phyloP scores from a whole-genome alignment of 2,329 filamentous ascomycete genomes.

The Teratosphaeria nubilosa region DNA sequence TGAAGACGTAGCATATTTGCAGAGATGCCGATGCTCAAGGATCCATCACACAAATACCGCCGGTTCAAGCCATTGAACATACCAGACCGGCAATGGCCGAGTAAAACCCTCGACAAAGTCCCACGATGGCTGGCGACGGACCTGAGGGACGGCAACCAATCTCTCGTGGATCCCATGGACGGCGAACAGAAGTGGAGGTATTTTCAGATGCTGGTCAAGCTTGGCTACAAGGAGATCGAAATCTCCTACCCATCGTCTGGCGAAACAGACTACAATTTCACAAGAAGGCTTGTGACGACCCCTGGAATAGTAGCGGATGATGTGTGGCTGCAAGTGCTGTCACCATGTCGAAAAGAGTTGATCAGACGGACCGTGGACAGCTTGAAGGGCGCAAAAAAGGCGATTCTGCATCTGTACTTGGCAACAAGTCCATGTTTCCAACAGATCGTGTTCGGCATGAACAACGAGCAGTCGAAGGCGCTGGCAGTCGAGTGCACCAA shows the following conservation, averaged over 20 bases:
- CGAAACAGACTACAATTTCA: constrained; percentile 94
- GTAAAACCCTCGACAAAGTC: constrained; percentile 69
- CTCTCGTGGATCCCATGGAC: constrained; percentile 86
- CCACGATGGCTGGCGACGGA: constrained; percentile 87
- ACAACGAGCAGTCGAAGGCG: constrained; percentile 68
- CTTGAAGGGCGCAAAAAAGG: constrained; percentile 81
- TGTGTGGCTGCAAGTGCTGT: constrained; percentile 84
- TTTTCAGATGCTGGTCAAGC: constrained; percentile 85
- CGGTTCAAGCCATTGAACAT: constrained; percentile 57
- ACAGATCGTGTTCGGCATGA: constrained; percentile 78
- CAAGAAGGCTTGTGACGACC: constrained; percentile 73
- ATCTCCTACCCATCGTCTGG: constrained; percentile 92
- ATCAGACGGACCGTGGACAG: constrained; percentile 85
- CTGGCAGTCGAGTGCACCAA: constrained; percentile 78
- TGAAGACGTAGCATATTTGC: not conserved
- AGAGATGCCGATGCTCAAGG: constrained; percentile 46
- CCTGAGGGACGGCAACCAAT: constrained; percentile 88
- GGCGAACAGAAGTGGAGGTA: constrained; percentile 91
- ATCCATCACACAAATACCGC: constrained; percentile 69
- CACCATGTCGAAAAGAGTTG: constrained; percentile 82
- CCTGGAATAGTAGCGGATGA: constrained; percentile 77
- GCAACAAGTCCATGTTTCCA: constrained; percentile 95
- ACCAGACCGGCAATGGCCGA: constrained; percentile 71
- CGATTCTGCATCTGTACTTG: constrained; percentile 89
- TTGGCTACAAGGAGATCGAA: constrained; percentile 97